These are phyloP conservation scores for Sordaria brevicollis DNA, from an alignment of 495 filamentous ascomycete genomes.

Conservation along the genomic window DNA sequence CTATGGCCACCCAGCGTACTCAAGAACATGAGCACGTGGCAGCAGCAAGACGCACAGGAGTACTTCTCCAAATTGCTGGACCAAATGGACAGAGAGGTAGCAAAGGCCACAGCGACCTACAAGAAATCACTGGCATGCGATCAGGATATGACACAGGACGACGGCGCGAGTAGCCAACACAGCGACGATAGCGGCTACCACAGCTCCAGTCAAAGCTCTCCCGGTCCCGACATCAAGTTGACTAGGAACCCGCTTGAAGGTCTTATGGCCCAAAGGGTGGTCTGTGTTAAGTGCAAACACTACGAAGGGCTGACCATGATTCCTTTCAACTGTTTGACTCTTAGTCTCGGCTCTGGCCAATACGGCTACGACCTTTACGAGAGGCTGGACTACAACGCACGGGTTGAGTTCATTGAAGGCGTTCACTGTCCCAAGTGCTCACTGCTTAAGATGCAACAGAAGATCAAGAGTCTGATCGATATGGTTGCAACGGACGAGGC, in stretches of 20 bases:
- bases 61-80: slow-evolving; percentile 88
- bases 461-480: slow-evolving; percentile 28
- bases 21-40: slow-evolving; percentile 83
- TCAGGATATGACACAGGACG: slow-evolving; percentile 15
- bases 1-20: slow-evolving; percentile 70
- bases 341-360: slow-evolving; percentile 52
- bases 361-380: slow-evolving; percentile 56
- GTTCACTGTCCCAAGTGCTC: slow-evolving; percentile 93
- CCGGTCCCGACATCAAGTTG: slow-evolving; percentile 9
- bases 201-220: slow-evolving; percentile 20
- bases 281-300: slow-evolving; percentile 75
- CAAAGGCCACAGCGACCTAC: slow-evolving; percentile 25
- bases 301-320: slow-evolving; percentile 80
- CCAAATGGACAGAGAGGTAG: slow-evolving; percentile 70
- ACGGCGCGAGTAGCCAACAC: slow-evolving; percentile 29
- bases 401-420: slow-evolving; percentile 71
- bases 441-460: slow-evolving; percentile 39
- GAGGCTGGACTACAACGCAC: slow-evolving; percentile 75
- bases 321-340: slow-evolving; percentile 88
- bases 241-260: slow-evolving; percentile 67
- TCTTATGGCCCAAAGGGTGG: slow-evolving; percentile 77
- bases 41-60: slow-evolving; percentile 98
- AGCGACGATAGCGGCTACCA: slow-evolving; percentile 41
- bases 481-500: slow-evolving; percentile 9
- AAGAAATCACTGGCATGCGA: not conserved